These are phyloP conservation scores for Venustampulla echinocandica DNA, from an alignment of 495 filamentous ascomycete genomes.

Conservation along the genomic window DNA sequence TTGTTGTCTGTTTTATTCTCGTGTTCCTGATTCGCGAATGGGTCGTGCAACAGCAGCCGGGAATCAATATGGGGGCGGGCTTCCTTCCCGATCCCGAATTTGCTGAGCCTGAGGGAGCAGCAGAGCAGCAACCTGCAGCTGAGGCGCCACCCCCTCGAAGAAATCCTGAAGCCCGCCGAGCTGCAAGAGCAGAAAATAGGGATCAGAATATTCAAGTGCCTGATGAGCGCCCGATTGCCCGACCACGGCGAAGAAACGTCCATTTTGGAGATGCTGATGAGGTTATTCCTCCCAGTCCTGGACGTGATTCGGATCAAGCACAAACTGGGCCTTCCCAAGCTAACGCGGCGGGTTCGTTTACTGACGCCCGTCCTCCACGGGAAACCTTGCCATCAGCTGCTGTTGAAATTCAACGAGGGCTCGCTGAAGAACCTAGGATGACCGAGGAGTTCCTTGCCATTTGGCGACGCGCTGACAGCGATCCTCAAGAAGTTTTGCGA, in stretches of 20 bases:
- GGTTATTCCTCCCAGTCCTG: background rate
- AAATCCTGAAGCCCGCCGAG: conserved; percentile 4
- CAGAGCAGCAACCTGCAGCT: conserved; percentile 41
- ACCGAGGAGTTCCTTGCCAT: conserved; percentile 22
- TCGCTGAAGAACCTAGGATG: conserved; percentile 19
- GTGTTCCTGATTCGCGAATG: conserved; percentile 95
- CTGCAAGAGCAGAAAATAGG: background rate
- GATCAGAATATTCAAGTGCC: background rate
- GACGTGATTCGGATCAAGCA: background rate
- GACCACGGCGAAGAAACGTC: conserved; percentile 15
- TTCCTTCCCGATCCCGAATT: conserved; percentile 38
- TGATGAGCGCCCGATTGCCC: conserved; percentile 16
- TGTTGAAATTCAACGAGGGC: conserved; percentile 18
- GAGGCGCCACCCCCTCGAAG: background rate
- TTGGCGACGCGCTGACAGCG: conserved; percentile 35
- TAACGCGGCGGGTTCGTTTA: background rate
- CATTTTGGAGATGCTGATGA: conserved; percentile 11
- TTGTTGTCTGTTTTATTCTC: conserved; percentile 87
- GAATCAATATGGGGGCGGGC: conserved; percentile 51
- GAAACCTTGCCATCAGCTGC: conserved; percentile 15
- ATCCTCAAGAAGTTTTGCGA: conserved; percentile 48
- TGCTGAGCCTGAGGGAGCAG: conserved; percentile 25
- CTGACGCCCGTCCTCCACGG: conserved; percentile 5
- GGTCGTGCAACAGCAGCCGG: conserved; percentile 94
- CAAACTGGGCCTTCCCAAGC: background rate